These are phyloP conservation scores for Epichloe sylvatica DNA, from an alignment of 2,329 filamentous ascomycete species.

Conservation along the genomic window DNA sequence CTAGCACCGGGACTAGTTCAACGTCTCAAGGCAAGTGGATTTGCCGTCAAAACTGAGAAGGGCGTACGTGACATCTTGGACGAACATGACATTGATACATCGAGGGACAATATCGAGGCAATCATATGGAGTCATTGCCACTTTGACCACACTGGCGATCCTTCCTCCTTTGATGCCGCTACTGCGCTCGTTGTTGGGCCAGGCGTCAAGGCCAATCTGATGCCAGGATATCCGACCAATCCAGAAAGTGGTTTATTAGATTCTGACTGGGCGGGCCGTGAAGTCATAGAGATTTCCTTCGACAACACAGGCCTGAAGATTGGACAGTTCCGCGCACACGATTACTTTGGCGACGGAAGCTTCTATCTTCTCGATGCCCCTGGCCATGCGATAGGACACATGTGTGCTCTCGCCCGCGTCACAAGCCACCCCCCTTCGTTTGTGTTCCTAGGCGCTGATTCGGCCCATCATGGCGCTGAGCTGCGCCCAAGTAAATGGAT, in stretches of 20 bases:
- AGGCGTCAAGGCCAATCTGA: constrained; percentile 7
- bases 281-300: constrained; percentile 9
- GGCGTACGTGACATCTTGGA: neutral
- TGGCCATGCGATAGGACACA: constrained; percentile 11
- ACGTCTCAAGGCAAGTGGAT: neutral
- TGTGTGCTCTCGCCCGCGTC: constrained; percentile 10
- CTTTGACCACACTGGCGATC: constrained; percentile 16
- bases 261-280: constrained; percentile 9
- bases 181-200: constrained; percentile 15
- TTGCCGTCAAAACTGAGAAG: neutral
- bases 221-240: constrained; percentile 8
- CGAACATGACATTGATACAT: neutral
- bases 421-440: constrained; percentile 8
- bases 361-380: constrained; percentile 26
- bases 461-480: constrained; percentile 10
- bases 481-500: neutral
- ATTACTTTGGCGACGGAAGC: constrained; percentile 27
- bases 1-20: neutral
- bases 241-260: constrained; percentile 6
- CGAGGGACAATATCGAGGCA: constrained; percentile 7
- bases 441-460: constrained; percentile 12
- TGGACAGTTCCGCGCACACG: constrained; percentile 25
- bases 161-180: constrained; percentile 11
- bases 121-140: constrained; percentile 18
- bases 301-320: constrained; percentile 7